phyloP scores from a whole-genome alignment of 441 rosid species.

The Pelargonium australe region DNA sequence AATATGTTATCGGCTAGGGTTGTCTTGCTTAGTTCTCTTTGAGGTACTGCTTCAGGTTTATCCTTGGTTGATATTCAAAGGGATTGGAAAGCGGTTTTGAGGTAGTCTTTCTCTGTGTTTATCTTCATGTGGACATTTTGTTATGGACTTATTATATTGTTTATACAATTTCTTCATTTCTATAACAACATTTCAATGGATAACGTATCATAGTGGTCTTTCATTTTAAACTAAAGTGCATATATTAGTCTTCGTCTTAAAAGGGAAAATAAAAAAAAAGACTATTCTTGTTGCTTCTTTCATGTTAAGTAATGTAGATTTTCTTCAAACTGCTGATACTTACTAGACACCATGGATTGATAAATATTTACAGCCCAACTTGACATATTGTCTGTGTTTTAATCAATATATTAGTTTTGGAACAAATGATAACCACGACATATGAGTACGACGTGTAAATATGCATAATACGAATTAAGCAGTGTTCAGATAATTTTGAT shows the following conservation, averaged over 20 bases:
- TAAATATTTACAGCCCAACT: not conserved
- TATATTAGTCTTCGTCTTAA: not conserved
- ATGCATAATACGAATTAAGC: not conserved
- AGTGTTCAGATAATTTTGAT: not conserved
- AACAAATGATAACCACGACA: not conserved
- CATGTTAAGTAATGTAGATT: not conserved
- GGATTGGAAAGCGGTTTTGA: not conserved
- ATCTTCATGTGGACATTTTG: not conserved
- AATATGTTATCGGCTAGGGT: not conserved
- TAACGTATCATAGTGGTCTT: not conserved
- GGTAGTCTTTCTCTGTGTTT: not conserved
- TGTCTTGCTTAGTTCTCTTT: not conserved
- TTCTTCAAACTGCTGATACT: not conserved
- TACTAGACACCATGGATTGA: not conserved
- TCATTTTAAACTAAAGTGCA: not conserved
- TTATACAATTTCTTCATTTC: not conserved
- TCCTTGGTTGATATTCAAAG: not conserved
- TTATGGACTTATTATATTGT: not conserved
- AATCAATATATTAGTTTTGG: not conserved
- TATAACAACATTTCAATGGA: not conserved
- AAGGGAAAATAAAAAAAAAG: not conserved
- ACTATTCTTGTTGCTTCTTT: not conserved
- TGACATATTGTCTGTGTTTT: not conserved
- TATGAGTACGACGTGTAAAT: not conserved
- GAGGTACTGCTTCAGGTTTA: not conserved